Evolutionary conservation across 805 yeast genomes (phyloP).

Genomic region (Scheffersomyces spartinae): DNA sequence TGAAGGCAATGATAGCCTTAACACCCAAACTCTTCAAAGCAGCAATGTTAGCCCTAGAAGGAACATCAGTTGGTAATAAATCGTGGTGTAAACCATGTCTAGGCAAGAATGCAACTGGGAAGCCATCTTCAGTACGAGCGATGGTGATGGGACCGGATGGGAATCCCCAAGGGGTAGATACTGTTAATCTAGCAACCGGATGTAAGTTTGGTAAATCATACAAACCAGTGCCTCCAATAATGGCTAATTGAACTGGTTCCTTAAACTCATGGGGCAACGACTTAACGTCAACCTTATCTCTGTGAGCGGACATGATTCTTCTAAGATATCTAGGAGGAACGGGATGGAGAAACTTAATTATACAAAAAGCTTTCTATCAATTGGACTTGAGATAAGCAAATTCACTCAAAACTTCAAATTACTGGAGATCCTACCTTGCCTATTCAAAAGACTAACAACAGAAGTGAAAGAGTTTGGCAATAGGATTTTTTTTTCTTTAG

Average conservation of each 20-base stretch:
- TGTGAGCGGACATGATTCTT: constrained; percentile 30
- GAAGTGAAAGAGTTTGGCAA: no score
- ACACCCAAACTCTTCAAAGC: constrained; percentile 86
- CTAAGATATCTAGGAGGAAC: no score
- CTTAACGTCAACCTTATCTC: constrained; percentile 15
- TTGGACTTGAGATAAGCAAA: constrained; percentile 1
- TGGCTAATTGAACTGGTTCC: constrained; percentile 69
- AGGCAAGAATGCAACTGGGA: constrained; percentile 86
- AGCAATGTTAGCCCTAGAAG: constrained; percentile 89
- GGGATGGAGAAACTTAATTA: neutral
- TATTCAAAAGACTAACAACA: constrained; percentile 2
- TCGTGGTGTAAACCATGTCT: constrained; percentile 92
- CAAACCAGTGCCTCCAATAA: constrained; percentile 98
- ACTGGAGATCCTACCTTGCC: constrained; percentile 1
- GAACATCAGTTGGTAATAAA: constrained; percentile 83
- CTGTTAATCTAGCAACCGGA: constrained; percentile 74
- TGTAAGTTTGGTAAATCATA: constrained; percentile 73
- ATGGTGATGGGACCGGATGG: constrained; percentile 93
- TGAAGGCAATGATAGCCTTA: constrained; percentile 79
- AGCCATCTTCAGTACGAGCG: constrained; percentile 63
- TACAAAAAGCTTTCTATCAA: neutral
- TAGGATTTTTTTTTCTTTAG: no score
- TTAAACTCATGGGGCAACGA: constrained; percentile 40
- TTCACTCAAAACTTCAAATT: constrained; percentile 6
- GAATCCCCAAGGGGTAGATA: constrained; percentile 94